These are phyloP conservation scores for Pezicula neosporulosa DNA, from an alignment of 2,329 filamentous ascomycete genomes.

Conservation along the genomic window DNA sequence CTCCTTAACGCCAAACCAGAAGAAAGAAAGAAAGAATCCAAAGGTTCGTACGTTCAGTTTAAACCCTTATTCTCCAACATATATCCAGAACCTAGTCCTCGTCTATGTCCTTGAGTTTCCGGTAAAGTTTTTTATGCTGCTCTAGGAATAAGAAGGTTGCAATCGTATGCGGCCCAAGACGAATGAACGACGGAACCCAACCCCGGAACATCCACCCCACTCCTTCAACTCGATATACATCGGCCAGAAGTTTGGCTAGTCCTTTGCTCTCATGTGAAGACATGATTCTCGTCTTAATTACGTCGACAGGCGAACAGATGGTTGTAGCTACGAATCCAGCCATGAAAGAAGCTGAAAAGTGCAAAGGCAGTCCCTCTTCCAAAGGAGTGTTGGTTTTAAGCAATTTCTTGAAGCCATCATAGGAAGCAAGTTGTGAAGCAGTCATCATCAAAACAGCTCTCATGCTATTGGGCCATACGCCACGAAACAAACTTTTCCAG, in stretches of 20 bases:
- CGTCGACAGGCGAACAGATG: conserved; percentile 80
- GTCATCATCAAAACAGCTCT: conserved; percentile 93
- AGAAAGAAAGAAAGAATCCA: not conserved
- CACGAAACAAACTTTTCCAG: conserved; percentile 71
- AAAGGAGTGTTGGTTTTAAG: conserved; percentile 65
- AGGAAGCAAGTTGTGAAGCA: conserved; percentile 76
- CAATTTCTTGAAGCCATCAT: conserved; percentile 75
- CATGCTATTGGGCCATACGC: conserved; percentile 77
- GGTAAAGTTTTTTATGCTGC: conserved; percentile 78
- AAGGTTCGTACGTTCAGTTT: not conserved
- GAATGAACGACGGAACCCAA: conserved; percentile 75
- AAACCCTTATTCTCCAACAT: not conserved
- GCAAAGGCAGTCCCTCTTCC: conserved; percentile 66
- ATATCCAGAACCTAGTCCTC: conserved; percentile 7
- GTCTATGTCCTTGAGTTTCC: conserved; percentile 38
- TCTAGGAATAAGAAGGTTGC: conserved; percentile 85
- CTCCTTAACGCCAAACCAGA: conserved; percentile 9
- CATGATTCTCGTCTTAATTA: conserved; percentile 89
- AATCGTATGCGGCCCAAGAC: conserved; percentile 75
- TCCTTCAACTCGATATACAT: conserved; percentile 70
- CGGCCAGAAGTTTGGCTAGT: conserved; percentile 56
- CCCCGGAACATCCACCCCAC: conserved; percentile 84
- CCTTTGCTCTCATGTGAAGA: conserved; percentile 54
- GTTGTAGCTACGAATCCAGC: conserved; percentile 83
- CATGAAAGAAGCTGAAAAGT: conserved; percentile 74